A percentile compares a stretch with the other conserved stretches of the same genome.
Conservation (phyloP, 805 yeast genomes). For the Sugiyamaella chiloensis region DNA sequence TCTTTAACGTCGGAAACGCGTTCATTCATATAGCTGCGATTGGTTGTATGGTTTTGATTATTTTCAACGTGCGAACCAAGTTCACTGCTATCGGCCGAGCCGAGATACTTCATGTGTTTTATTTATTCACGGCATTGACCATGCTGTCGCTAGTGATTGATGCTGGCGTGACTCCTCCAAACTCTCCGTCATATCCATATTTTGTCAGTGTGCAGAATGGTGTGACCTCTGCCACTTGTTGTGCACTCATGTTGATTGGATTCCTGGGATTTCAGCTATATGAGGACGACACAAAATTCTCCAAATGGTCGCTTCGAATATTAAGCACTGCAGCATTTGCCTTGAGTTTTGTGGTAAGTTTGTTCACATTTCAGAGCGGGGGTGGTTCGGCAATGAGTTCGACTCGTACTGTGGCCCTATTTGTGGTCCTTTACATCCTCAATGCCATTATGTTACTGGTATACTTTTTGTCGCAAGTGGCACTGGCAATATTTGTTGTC, state of each 20-base stretch:
- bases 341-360: conserved; percentile 60
- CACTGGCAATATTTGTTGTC: conserved; percentile 64
- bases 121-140: conserved; percentile 54
- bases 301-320: conserved; percentile 56
- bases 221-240: conserved; percentile 65
- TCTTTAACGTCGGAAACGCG: conserved; percentile 84
- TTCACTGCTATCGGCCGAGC: conserved; percentile 93
- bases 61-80: conserved; percentile 74
- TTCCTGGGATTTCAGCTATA: conserved; percentile 82
- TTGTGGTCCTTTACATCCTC: conserved; percentile 64
- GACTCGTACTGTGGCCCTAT: conserved; percentile 61
- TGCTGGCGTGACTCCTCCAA: conserved; percentile 90
- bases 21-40: conserved; percentile 78
- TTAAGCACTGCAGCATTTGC: conserved; percentile 57
- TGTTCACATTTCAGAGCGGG: conserved; percentile 70
- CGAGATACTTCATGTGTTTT: conserved; percentile 76
- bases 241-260: conserved; percentile 69
- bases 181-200: conserved; percentile 68
- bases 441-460: conserved; percentile 63
- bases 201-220: conserved; percentile 83
- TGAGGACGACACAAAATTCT: conserved; percentile 83
- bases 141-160: conserved; percentile 75
- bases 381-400: conserved; percentile 44
- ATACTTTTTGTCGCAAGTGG: conserved; percentile 64
- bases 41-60: conserved; percentile 59